Evolutionary conservation across 305 asterid genomes (phyloP), one percentile per base, ranked within the genome.

Genomic region (Solanum chacoense): DNA sequence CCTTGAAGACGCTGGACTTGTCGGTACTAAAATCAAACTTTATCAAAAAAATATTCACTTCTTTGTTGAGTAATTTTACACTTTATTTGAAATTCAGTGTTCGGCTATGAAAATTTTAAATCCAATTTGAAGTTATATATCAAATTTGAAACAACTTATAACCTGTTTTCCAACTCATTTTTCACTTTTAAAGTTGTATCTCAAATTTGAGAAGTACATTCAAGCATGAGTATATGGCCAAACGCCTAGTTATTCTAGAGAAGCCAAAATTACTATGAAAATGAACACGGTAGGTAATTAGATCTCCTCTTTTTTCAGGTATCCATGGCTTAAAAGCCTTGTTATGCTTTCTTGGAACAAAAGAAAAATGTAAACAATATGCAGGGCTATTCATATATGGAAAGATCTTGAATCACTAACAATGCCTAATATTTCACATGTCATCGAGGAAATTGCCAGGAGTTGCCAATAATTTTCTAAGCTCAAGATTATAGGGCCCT

Each of bases 321-420:
- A 93, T 89, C 98, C 97, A 8, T 90, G 69, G 73, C 94, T 95
- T 20, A 94, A 90, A 90, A 93, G 98, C 74, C 92, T 93, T 36
- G 95, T 95, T 42, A 93, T 96, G 97, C 98, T 98, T 7, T 96
- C 94, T n/a, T 94, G 98, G 95, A 96, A 95, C 91, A 92, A 93
- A 90, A 94, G 92, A 91, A 93, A 93, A 91, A 93, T 88, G 90
- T 79, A 93, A 2, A 95, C 96, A 78, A 94, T 95, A 90, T 92
- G 95, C 80, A 88, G 50, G 72, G 97, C 97, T 16, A 86, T 95
- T 28, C 91, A 85, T 4, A 36, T 67, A 32, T 95, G 98, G 98
- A 24, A 89, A 88, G 90, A 94, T 85, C 95, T 96, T 1, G 96
- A 94, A 90, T 95, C 98, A 3, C 90, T 95, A 5, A 94, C 95